Evolutionary conservation across 805 yeast genomes (phyloP), one percentile per base, ranked within the genome.

Genomic region (Yarrowia phangngaensis): DNA sequence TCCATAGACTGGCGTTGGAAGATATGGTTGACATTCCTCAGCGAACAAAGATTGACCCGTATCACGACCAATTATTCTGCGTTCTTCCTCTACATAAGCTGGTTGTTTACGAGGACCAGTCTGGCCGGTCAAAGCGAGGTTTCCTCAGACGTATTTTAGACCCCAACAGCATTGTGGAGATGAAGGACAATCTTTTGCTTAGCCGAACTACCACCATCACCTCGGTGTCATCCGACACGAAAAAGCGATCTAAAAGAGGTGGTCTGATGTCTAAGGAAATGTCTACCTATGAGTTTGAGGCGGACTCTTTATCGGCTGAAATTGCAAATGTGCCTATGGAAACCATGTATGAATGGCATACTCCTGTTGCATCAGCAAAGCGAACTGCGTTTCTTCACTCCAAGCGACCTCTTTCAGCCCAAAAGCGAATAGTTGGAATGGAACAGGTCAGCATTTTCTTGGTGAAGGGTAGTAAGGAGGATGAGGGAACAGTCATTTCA

Each of bases 11-110:
- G 35, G 76, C 82, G 0, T 65, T 78, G 34, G 83, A 78, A 58
- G 82, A 78, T 57, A 71, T 78, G 78, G 72, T 78, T 34, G 82
- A 78, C 60, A 69, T 76, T 20, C 82, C 82, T 4, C 80, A 76
- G 51, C 63, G 83, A 20, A 76, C 82, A 0, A 78, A 78, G 54
- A 68, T 70, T 32, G 82, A 78, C 54, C 62, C 70, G n/a, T 78
- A 74, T 53, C 68, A 72, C 3, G 64, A 62, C 23, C 79, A 74
- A 54, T 53, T 74, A n/a, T 78, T 77, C 60, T 72, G 76, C 46
- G 75, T 78, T 19, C 55, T 78, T 33, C 82, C 83, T 4, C 53
- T 78, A 51, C 66, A 75, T 50, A 72, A 74, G 49, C 62, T 78
- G 35, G 64, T 73, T 6, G 65, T 63, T 20, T 59, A 34, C 55